Percentiles rank a stretch among this genome's conserved stretches.
Evolutionary conservation across 148 eudicot species (phyloP).

Genomic region (Cornus kousa): DNA sequence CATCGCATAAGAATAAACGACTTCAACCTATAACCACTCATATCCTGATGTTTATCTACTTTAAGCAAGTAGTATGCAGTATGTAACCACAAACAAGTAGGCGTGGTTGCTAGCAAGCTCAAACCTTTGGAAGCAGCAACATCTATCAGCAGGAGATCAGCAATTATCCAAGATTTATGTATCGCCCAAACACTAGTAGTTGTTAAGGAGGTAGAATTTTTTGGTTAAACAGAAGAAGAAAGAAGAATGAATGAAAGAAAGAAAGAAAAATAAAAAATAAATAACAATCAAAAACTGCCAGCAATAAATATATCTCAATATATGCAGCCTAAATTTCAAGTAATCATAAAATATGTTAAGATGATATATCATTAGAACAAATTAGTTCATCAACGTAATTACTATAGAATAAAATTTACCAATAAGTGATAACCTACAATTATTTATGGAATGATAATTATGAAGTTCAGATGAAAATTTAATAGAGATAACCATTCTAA

Average conservation of each 20-base stretch:
- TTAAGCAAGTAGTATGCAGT: slow-evolving; percentile 12
- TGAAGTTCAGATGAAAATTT: background rate
- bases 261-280: background rate
- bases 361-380: background rate
- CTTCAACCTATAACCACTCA: background rate
- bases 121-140: slow-evolving; percentile 23
- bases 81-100: slow-evolving; percentile 27
- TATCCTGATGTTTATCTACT: slow-evolving; percentile 3
- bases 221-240: background rate
- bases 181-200: slow-evolving; percentile 32
- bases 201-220: slow-evolving; percentile 39
- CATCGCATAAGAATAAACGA: background rate
- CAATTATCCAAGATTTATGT: slow-evolving; percentile 25
- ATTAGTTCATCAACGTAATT: background rate
- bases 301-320: background rate
- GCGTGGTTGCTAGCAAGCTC: slow-evolving; percentile 28
- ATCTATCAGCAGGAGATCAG: slow-evolving; percentile 32
- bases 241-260: too few species aligned
- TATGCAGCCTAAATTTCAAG: background rate
- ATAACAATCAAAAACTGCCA: background rate
- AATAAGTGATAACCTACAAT: background rate
- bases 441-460: background rate
- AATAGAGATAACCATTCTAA: slow-evolving; percentile 5
- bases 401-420: too few species aligned
- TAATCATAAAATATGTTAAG: background rate